Base-by-base conservation (phyloP, 148 eudicot species). In the Vaccinium darrowii region DNA sequence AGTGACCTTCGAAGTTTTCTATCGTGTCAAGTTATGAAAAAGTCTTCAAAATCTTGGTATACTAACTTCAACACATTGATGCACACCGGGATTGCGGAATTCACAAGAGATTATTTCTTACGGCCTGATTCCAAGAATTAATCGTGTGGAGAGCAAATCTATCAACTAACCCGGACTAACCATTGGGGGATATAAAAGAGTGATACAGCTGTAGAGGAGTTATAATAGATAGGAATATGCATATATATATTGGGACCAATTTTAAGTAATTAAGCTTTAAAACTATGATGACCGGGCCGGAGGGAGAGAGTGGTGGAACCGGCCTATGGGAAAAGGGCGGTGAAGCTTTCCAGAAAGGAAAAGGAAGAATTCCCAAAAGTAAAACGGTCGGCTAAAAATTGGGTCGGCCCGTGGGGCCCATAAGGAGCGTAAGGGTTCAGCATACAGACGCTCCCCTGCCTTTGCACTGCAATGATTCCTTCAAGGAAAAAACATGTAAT, bases 361-460 rank as follows among this genome's bases (percentile, higher is more conserved):
- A 80, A 33, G 27, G n/a, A 21, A 65, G 33, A 67, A 67, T 21
- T 9, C n/a, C n/a, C 7, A 47, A 76, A 18, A 19, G 83, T 7
- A 16, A 13, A 47, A 8, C 25, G 84, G 84, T 49, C 84, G 84
- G 84, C 84, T n/a, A 47, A 4, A 43, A 43, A 43, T 43, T 13
- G 50, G 75, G 83, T 7, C 83, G 19, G 52, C 76, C 77, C 27
- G 60, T 69, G 84, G 84, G 84, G 5, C 77, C 84, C 53, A 51
- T 51, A 1, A 9, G 84, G 84, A 82, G 84, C 84, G 84, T 51
- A 27, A 49, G 12, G 8, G 58, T 18, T 53, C 39, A 43, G 39
- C 27, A n/a, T 0, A 14, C 1, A 25, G 77, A 82, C 84, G 84
- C 84, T 82, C 84, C 84, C 16, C 49, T 36, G 4, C 36, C 23